phyloP scores from a whole-genome alignment of 305 asterid genomes.

The Ilex paraguariensis region DNA sequence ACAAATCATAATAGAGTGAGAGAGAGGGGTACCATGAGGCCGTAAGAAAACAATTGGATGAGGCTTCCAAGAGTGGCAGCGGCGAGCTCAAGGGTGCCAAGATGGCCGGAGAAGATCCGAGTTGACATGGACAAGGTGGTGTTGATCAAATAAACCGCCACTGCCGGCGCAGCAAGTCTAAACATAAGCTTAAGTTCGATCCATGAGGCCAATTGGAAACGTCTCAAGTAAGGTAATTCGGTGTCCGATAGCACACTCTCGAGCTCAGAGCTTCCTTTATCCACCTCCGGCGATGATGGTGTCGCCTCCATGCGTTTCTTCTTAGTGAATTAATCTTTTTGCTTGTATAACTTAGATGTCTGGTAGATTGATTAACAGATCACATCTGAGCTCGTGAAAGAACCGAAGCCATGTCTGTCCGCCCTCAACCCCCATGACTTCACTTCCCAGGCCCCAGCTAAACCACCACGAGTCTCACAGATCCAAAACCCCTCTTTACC shows the following conservation, averaged over 20 bases:
- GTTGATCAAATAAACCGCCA: constrained; percentile 57
- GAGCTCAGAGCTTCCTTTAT: constrained; percentile 41
- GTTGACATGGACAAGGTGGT: constrained; percentile 69
- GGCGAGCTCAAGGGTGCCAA: constrained; percentile 74
- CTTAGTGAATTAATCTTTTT: too few species aligned
- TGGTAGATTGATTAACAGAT: too few species aligned
- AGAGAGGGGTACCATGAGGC: constrained; percentile 47
- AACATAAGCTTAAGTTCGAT: constrained; percentile 60
- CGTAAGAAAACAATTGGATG: constrained; percentile 70
- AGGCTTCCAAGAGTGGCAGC: constrained; percentile 80
- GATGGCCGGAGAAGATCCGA: constrained; percentile 73
- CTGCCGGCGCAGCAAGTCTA: constrained; percentile 66
- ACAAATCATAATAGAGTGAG: too few species aligned
- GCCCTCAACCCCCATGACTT: too few species aligned
- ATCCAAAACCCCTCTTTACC: too few species aligned
- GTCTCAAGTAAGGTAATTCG: constrained; percentile 26
- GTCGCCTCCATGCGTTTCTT: too few species aligned
- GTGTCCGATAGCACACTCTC: constrained; percentile 49
- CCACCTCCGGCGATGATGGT: constrained; percentile 9
- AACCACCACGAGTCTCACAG: too few species aligned
- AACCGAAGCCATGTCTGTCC: too few species aligned
- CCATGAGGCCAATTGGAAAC: constrained; percentile 44
- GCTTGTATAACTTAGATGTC: too few species aligned
- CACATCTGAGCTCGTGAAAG: too few species aligned
- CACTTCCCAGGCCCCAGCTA: too few species aligned